phyloP scores from a whole-genome alignment of 129 eudicot species.

The Tagetes patula region DNA sequence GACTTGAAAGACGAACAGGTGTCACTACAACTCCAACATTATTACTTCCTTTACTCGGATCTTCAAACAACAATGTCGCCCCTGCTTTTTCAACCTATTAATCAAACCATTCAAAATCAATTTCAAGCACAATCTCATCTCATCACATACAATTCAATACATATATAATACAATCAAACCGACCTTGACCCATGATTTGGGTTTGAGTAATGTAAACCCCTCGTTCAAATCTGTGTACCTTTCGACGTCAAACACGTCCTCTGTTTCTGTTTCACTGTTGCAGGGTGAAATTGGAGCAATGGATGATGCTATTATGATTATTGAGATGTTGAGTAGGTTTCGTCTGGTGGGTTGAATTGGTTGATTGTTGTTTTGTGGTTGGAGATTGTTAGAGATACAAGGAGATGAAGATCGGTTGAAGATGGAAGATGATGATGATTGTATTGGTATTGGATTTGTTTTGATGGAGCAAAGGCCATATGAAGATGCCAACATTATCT shows the following conservation, averaged over 20 bases:
- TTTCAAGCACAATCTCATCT: too few species aligned
- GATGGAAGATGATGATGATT: not conserved
- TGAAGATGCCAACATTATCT: not conserved
- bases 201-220: conserved; percentile 79
- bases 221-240: conserved; percentile 59
- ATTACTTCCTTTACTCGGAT: conserved; percentile 65
- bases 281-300: conserved; percentile 7
- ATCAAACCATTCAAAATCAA: not conserved
- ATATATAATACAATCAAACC: not conserved
- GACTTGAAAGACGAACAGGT: conserved; percentile 66
- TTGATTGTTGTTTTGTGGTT: too few species aligned
- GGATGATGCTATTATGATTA: conserved; percentile 25
- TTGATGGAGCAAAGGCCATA: conserved; percentile 1
- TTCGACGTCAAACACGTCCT: conserved; percentile 42
- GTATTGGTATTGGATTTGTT: conserved; percentile 2
- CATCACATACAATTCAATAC: not conserved
- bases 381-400: not conserved
- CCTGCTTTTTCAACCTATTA: conserved; percentile 84
- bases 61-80: conserved; percentile 80
- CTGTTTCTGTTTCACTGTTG: conserved; percentile 12
- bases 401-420: conserved; percentile 8
- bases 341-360: conserved; percentile 37
- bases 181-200: conserved; percentile 79
- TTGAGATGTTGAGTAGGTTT: conserved; percentile 37
- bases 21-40: conserved; percentile 82